Conservation (phyloP, 805 yeast species). For the Suhomyces canberraensis region DNA sequence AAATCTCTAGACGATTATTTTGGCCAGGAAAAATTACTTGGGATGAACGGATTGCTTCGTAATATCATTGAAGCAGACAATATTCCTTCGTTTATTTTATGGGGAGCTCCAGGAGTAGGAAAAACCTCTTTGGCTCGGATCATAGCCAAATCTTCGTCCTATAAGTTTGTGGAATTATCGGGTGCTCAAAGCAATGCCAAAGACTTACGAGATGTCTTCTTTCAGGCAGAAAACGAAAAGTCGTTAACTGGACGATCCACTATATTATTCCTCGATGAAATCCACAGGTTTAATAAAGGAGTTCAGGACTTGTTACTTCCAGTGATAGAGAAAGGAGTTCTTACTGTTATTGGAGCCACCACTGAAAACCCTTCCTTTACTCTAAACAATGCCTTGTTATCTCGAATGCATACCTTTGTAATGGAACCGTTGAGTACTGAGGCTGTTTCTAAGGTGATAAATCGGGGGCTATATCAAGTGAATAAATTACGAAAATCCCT, state of each 20-base stretch:
- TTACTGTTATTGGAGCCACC: slow-evolving; percentile 43
- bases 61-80: slow-evolving; percentile 31
- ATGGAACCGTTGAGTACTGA: slow-evolving; percentile 37
- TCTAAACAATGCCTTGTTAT: slow-evolving; percentile 39
- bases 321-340: slow-evolving; percentile 37
- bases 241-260: slow-evolving; percentile 31
- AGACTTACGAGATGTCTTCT: slow-evolving; percentile 33
- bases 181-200: slow-evolving; percentile 39
- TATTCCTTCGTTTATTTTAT: slow-evolving; percentile 39
- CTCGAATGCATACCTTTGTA: slow-evolving; percentile 43
- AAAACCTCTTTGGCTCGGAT: slow-evolving; percentile 43
- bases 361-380: slow-evolving; percentile 64
- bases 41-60: slow-evolving; percentile 33
- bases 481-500: slow-evolving; percentile 60
- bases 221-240: slow-evolving; percentile 35
- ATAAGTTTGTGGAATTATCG: slow-evolving; percentile 37
- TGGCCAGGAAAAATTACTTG: slow-evolving; percentile 43
- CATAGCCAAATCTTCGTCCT: slow-evolving; percentile 28
- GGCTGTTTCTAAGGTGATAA: slow-evolving; percentile 33
- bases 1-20: slow-evolving; percentile 33
- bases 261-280: slow-evolving; percentile 40
- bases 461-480: slow-evolving; percentile 40
- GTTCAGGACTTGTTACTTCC: slow-evolving; percentile 43
- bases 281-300: slow-evolving; percentile 42
- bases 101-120: slow-evolving; percentile 47